A percentile compares a stretch with the other conserved stretches of the same genome.
Evolutionary conservation across 345 rosid genomes (phyloP).

Genomic region (Rhodomyrtus tomentosa): DNA sequence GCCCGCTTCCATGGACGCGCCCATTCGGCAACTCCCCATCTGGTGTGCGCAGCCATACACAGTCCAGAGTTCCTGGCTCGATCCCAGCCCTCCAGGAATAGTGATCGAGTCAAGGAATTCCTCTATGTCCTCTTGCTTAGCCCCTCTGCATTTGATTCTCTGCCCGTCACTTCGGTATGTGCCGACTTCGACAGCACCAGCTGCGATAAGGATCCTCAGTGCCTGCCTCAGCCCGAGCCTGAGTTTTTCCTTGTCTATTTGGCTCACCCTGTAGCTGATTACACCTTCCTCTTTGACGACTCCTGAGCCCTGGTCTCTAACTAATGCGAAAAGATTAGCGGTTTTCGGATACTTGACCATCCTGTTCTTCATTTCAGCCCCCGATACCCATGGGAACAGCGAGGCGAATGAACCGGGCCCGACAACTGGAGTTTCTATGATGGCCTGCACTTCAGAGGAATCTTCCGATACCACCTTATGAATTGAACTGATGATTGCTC

Average conservation of each 20-base stretch:
- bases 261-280: constrained; percentile 24
- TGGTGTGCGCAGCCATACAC: constrained; percentile 46
- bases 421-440: constrained; percentile 41
- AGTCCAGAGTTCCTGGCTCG: constrained; percentile 36
- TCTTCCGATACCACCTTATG: constrained; percentile 30
- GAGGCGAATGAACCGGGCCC: constrained; percentile 62
- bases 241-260: constrained; percentile 53
- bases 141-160: constrained; percentile 35
- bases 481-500: constrained; percentile 58
- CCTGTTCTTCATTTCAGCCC: constrained; percentile 40
- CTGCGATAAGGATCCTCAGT: constrained; percentile 50
- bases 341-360: constrained; percentile 46
- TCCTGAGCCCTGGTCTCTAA: constrained; percentile 33
- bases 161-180: constrained; percentile 62
- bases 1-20: constrained; percentile 33
- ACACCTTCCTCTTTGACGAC: constrained; percentile 18
- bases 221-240: constrained; percentile 43
- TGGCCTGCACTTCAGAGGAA: constrained; percentile 21
- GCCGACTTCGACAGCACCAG: constrained; percentile 80
- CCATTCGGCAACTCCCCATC: constrained; percentile 80
- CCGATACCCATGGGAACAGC: constrained; percentile 54
- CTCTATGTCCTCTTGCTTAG: constrained; percentile 24
- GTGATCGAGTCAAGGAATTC: constrained; percentile 35
- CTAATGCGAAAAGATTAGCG: constrained; percentile 28
- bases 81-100: constrained; percentile 21